Evolutionary conservation across 305 asterid species (phyloP).

Genomic region (Fraxinus paxiana): DNA sequence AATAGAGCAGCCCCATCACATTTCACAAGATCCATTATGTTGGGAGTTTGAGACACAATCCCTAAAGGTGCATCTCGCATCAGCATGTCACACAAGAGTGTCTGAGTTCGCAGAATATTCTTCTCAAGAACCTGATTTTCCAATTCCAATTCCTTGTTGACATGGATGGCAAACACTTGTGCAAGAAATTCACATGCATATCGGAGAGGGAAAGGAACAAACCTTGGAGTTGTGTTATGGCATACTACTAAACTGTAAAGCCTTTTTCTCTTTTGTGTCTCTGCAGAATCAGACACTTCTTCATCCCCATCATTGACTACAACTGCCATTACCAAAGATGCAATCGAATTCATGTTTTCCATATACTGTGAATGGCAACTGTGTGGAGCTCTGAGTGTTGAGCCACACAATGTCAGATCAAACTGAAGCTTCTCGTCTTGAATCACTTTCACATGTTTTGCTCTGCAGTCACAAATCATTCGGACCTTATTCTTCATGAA

Average conservation of each 20-base stretch:
- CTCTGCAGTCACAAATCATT: constrained; percentile 83
- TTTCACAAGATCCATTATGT: constrained; percentile 85
- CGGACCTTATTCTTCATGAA: constrained; percentile 94
- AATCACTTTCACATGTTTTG: constrained; percentile 69
- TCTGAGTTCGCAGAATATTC: constrained; percentile 79
- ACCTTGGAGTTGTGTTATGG: constrained; percentile 78
- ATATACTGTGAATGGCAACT: constrained; percentile 83
- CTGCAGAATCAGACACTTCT: constrained; percentile 50
- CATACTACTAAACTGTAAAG: constrained; percentile 94
- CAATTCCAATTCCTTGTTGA: constrained; percentile 79
- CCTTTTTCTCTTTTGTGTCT: constrained; percentile 56
- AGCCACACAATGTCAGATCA: constrained; percentile 81
- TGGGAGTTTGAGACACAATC: constrained; percentile 82
- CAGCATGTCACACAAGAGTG: constrained; percentile 87
- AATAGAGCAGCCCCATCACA: constrained; percentile 81
- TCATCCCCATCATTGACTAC: constrained; percentile 75
- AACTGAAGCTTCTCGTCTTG: constrained; percentile 72
- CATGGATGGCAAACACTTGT: constrained; percentile 84
- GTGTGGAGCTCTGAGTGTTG: constrained; percentile 87
- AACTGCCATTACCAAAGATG: constrained; percentile 88
- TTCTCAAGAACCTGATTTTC: constrained; percentile 80
- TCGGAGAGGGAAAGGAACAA: constrained; percentile 92
- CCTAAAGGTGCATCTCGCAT: constrained; percentile 82
- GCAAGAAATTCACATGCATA: constrained; percentile 94
- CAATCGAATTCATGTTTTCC: constrained; percentile 89